phyloP scores from a whole-genome alignment of 169 alveolate genomes.

The Theileria parva region DNA sequence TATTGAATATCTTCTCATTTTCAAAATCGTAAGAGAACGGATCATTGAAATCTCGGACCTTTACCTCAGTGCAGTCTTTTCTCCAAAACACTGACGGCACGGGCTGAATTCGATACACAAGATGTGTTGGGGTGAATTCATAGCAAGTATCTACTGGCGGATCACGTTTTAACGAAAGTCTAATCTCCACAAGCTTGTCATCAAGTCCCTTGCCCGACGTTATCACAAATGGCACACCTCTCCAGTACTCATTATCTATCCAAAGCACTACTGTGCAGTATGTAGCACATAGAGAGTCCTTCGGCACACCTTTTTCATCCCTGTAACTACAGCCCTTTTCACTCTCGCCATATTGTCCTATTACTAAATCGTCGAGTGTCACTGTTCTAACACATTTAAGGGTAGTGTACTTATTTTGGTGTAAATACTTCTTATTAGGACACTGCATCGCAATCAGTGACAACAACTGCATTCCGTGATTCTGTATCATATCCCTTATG shows the following conservation, averaged over 20 bases:
- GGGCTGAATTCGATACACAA: constrained; percentile 62
- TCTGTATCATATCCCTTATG: constrained; percentile 67
- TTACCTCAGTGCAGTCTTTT: constrained; percentile 25
- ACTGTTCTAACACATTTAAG: constrained; percentile 54
- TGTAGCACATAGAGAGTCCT: constrained; percentile 51
- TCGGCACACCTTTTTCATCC: constrained; percentile 35
- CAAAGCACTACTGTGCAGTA: constrained; percentile 54
- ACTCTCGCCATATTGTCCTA: constrained; percentile 57
- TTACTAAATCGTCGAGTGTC: constrained; percentile 37
- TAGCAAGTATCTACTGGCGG: constrained; percentile 30
- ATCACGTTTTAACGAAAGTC: constrained; percentile 25
- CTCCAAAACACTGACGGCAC: constrained; percentile 61
- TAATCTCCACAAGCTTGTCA: constrained; percentile 51
- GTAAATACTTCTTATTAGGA: constrained; percentile 9
- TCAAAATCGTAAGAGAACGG: constrained; percentile 42
- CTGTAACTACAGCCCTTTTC: constrained; percentile 50
- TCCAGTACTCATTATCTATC: constrained; percentile 63
- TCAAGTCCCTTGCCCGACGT: constrained; percentile 67
- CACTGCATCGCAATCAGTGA: constrained; percentile 59
- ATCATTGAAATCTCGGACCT: constrained; percentile 25
- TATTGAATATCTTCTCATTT: constrained; percentile 33
- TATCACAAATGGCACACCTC: constrained; percentile 66
- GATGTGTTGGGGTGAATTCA: constrained; percentile 47
- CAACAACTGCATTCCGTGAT: constrained; percentile 63
- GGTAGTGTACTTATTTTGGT: constrained; percentile 45